These are phyloP conservation scores for Boeremia exigua DNA, from an alignment of 2,329 filamentous ascomycete genomes.

Conservation along the genomic window DNA sequence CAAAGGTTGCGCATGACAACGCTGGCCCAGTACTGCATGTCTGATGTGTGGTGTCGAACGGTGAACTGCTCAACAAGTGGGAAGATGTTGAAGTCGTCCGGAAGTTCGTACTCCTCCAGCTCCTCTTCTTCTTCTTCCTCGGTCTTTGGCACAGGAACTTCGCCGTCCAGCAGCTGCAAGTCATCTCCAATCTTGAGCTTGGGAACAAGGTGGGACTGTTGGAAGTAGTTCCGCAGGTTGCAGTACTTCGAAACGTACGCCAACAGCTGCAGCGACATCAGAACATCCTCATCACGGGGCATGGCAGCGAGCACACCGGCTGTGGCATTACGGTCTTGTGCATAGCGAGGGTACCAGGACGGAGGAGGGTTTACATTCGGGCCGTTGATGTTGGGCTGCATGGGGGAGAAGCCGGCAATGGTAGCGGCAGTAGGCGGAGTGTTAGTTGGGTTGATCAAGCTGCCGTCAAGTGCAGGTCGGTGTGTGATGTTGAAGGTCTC, in stretches of 20 bases:
- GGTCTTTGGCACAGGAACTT: conserved; percentile 49
- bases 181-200: conserved; percentile 89
- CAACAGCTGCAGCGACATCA: conserved; percentile 96
- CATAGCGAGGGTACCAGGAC: conserved; percentile 79
- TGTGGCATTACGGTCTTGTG: conserved; percentile 73
- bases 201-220: conserved; percentile 91
- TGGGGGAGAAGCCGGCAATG: conserved; percentile 73
- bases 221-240: conserved; percentile 93
- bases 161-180: conserved; percentile 77
- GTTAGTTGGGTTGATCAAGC: conserved; percentile 74
- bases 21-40: conserved; percentile 99
- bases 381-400: conserved; percentile 70
- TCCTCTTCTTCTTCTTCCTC: conserved; percentile 67
- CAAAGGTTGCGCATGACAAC: conserved; percentile 99
- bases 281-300: conserved; percentile 94
- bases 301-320: conserved; percentile 82
- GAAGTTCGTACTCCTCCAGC: conserved; percentile 85
- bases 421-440: conserved; percentile 67
- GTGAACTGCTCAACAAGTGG: conserved; percentile 98
- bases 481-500: conserved; percentile 96
- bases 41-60: conserved; percentile 88
- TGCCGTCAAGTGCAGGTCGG: conserved; percentile 81
- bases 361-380: conserved; percentile 77
- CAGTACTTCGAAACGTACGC: conserved; percentile 99
- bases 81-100: conserved; percentile 98